These are phyloP conservation scores for Phytophthora pluvialis DNA, from an alignment of 352 stramenopile species.

Conservation along the genomic window DNA sequence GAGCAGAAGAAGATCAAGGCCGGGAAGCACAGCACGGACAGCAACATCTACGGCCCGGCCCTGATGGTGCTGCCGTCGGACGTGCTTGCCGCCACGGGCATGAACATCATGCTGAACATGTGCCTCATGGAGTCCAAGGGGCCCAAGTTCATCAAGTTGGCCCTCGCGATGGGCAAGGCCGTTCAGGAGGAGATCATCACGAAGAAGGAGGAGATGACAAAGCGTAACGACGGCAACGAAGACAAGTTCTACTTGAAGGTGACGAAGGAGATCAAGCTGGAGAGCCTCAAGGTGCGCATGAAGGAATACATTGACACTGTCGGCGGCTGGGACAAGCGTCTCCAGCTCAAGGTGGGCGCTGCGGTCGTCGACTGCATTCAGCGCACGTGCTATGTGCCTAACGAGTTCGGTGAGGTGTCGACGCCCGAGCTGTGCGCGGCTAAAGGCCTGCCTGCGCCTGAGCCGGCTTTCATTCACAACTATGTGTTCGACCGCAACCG, in stretches of 20 bases:
- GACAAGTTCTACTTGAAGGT: slow-evolving; percentile 43
- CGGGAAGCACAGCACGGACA: slow-evolving; percentile 70
- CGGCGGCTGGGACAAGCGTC: slow-evolving; percentile 85
- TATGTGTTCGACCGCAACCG: slow-evolving; percentile 86
- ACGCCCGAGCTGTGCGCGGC: slow-evolving; percentile 41
- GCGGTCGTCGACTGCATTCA: slow-evolving; percentile 82
- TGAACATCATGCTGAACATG: slow-evolving; percentile 80
- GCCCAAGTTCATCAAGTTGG: slow-evolving; percentile 85
- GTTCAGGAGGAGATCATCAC: slow-evolving; percentile 80
- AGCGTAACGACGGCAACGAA: slow-evolving; percentile 22
- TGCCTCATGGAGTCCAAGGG: slow-evolving; percentile 69
- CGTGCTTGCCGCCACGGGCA: slow-evolving; percentile 59
- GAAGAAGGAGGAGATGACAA: slow-evolving; percentile 52
- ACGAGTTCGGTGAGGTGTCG: slow-evolving; percentile 33
- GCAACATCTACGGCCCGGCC: slow-evolving; percentile 73
- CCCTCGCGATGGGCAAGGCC: slow-evolving; percentile 74
- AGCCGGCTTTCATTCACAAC: slow-evolving; percentile 74
- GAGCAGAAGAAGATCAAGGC: slow-evolving; percentile 62
- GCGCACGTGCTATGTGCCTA: slow-evolving; percentile 77
- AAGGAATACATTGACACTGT: slow-evolving; percentile 72
- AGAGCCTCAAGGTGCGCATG: slow-evolving; percentile 51
- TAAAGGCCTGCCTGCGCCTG: slow-evolving; percentile 33
- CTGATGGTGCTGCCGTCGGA: slow-evolving; percentile 67
- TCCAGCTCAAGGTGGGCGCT: slow-evolving; percentile 92
- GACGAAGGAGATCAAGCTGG: slow-evolving; percentile 37